Conservation (phyloP, 1,284 basidiomycete genomes). For the Anthracocystis panici-leucophaei region DNA sequence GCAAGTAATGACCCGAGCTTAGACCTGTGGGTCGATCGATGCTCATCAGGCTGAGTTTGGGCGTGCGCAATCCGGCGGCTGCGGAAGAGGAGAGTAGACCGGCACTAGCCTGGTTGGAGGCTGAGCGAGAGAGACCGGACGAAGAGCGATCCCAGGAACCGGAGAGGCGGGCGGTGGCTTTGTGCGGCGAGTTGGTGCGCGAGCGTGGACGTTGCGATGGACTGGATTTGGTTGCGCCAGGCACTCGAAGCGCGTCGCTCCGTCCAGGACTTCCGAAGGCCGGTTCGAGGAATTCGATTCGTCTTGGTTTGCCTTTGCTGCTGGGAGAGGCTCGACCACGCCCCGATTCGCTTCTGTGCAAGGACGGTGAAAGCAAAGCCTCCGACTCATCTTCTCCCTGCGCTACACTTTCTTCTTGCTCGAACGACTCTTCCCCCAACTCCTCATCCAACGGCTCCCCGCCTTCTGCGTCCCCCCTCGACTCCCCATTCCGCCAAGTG, state of each 20-base stretch:
- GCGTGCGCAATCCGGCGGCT: slow-evolving; percentile 22
- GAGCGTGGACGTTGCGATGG: slow-evolving; percentile 23
- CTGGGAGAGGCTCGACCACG: background rate
- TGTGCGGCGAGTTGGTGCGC: slow-evolving; percentile 40
- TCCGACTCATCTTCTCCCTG: slow-evolving; percentile 4
- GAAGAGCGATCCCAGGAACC: slow-evolving; percentile 32
- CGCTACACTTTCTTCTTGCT: background rate
- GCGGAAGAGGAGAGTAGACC: slow-evolving; percentile 16
- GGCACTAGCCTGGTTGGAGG: slow-evolving; percentile 13
- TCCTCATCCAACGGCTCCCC: slow-evolving; percentile 9
- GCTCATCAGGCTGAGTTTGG: slow-evolving; percentile 36
- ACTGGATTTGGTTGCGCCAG: slow-evolving; percentile 9
- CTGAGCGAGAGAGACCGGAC: slow-evolving; percentile 23
- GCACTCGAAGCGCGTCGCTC: slow-evolving; percentile 34
- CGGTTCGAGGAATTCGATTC: slow-evolving; percentile 25
- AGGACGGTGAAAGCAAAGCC: slow-evolving; percentile 14
- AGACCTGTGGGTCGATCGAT: slow-evolving; percentile 44
- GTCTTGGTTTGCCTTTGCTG: slow-evolving; percentile 5
- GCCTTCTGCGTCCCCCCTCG: background rate
- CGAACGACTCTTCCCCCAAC: slow-evolving; percentile 6
- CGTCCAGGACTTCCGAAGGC: slow-evolving; percentile 6
- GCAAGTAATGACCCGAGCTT: slow-evolving; percentile 43
- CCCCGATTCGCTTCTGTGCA: background rate
- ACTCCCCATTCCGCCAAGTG: slow-evolving; percentile 38
- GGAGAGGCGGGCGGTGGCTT: slow-evolving; percentile 17